Percentiles rank a stretch among this genome's conserved stretches.
These are phyloP conservation scores for Crataegus laevigata DNA, from an alignment of 306 rosid genomes.

Conservation along the genomic window DNA sequence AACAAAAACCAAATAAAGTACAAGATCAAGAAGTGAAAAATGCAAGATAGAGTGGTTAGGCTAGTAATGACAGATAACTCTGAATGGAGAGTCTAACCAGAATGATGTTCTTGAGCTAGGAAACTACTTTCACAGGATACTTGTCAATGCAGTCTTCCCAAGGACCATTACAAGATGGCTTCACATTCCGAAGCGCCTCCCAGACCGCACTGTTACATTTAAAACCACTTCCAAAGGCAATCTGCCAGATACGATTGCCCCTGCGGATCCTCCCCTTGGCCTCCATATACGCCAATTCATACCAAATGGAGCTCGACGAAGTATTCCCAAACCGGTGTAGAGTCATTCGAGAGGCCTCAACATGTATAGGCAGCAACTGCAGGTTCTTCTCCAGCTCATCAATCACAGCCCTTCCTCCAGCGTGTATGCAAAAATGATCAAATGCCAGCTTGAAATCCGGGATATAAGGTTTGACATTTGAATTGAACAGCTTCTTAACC, in stretches of 20 bases:
- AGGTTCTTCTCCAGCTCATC: constrained; percentile 80
- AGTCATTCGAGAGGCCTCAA: constrained; percentile 81
- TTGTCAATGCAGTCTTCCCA: constrained; percentile 68
- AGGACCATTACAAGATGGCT: constrained; percentile 55
- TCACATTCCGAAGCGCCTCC: constrained; percentile 61
- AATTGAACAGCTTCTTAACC: constrained; percentile 47
- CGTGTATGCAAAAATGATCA: constrained; percentile 78
- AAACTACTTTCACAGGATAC: constrained; percentile 51
- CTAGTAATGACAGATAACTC: constrained; percentile 10
- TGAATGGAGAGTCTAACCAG: constrained; percentile 26
- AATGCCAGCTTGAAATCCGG: constrained; percentile 75
- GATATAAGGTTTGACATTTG: constrained; percentile 54
- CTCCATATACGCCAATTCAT: constrained; percentile 63
- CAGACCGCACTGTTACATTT: constrained; percentile 77
- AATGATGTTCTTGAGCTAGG: constrained; percentile 20
- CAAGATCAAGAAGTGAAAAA: constrained; percentile 2
- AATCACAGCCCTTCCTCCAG: constrained; percentile 74
- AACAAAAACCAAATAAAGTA: constrained; percentile 16
- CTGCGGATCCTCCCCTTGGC: constrained; percentile 63
- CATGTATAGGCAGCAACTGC: constrained; percentile 51
- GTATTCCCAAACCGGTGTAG: constrained; percentile 78
- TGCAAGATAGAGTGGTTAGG: neutral
- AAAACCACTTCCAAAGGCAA: constrained; percentile 84
- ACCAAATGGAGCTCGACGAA: constrained; percentile 82
- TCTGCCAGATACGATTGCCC: constrained; percentile 76